Evolutionary conservation across 768 basidiomycete genomes (phyloP), one percentile per base, ranked within the genome.

Genomic region (Leucosporidium scottii): DNA sequence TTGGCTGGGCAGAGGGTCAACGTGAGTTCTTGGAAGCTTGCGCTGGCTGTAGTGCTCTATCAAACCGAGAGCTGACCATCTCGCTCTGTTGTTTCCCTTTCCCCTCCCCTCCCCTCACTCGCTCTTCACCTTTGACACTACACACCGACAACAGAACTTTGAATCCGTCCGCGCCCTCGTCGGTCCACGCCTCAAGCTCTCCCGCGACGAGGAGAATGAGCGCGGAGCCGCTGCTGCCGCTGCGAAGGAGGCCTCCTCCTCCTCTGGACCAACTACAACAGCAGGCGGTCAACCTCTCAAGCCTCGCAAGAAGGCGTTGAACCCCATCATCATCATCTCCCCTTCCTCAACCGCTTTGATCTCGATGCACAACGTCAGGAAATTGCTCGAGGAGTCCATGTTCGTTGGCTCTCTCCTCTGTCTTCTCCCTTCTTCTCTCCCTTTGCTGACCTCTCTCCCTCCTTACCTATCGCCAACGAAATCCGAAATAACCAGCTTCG

Each of bases 321-420:
- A 88, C 79, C 94, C 94, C 0, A 98, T 99, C 75, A 96, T 98
- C 78, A 89, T 98, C 81, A 93, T 99, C 53, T 94, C 93, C 0
- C 94, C 93, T 0, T 93, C 89, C 21, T 93, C 93, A 0, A 97
- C 94, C 2, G 87, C 92, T 4, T 84, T 99, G 64, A 87, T 99
- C 76, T 96, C 92, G 9, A 96, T 99, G 91, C 87, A 93, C 84
- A 99, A 99, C 75, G 91, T 98, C 64, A 90, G 90, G 78, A 85
- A 84, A 39, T 96, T 98, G 79, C 79, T 99, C 21, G 91, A 97
- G 80, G 91, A 97, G 75, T 85, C 91, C 0, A 80, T 84, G 87
- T 91, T 78, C 67, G 86, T 78, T 28, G 39, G 64, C 61, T 5
- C 31, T 5, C 7, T 3, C 25, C 23, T n/a, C 23, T 28, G 7